A percentile compares a stretch with the other conserved stretches of the same genome.
Conservation (phyloP, 2,329 filamentous ascomycete genomes). For the Dissoconium aciculare region DNA sequence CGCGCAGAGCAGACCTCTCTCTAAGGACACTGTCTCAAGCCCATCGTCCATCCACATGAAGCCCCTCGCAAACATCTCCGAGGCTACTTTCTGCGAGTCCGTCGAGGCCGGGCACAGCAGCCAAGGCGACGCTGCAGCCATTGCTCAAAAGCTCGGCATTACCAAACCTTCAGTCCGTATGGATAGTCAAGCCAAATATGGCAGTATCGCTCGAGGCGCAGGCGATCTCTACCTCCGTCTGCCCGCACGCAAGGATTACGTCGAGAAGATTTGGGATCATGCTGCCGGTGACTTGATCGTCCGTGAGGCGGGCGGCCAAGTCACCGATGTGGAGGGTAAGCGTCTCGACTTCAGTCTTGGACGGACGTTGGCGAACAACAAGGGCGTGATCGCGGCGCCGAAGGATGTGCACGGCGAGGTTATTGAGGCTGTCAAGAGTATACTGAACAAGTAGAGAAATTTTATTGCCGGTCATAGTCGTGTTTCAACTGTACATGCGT, state of each 20-base stretch:
- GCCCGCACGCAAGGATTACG: constrained; percentile 71
- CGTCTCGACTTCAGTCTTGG: constrained; percentile 75
- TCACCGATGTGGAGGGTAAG: constrained; percentile 78
- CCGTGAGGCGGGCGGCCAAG: constrained; percentile 78
- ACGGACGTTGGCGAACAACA: constrained; percentile 75
- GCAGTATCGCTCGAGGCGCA: constrained; percentile 80
- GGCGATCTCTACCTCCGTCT: constrained; percentile 89
- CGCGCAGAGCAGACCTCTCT: constrained; percentile 62
- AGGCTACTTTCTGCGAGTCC: constrained; percentile 89
- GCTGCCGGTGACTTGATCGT: constrained; percentile 91
- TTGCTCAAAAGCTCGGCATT: constrained; percentile 74
- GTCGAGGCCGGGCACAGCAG: constrained; percentile 87
- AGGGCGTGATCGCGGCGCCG: constrained; percentile 83
- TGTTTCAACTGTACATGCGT: no score
- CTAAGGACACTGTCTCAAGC: constrained; percentile 37
- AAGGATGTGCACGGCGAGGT: constrained; percentile 60
- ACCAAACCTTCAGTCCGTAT: constrained; percentile 80
- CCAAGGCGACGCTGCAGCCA: constrained; percentile 73
- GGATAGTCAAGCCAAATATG: constrained; percentile 98
- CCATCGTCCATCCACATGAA: constrained; percentile 65
- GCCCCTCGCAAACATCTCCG: constrained; percentile 53
- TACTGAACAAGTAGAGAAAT: constrained; percentile 42
- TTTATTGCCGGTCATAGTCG: no score
- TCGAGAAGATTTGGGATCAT: constrained; percentile 99
- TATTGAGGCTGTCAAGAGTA: constrained; percentile 66